Base-by-base conservation (phyloP, 768 basidiomycete species). In the Omphalotus guepiniiformis region DNA sequence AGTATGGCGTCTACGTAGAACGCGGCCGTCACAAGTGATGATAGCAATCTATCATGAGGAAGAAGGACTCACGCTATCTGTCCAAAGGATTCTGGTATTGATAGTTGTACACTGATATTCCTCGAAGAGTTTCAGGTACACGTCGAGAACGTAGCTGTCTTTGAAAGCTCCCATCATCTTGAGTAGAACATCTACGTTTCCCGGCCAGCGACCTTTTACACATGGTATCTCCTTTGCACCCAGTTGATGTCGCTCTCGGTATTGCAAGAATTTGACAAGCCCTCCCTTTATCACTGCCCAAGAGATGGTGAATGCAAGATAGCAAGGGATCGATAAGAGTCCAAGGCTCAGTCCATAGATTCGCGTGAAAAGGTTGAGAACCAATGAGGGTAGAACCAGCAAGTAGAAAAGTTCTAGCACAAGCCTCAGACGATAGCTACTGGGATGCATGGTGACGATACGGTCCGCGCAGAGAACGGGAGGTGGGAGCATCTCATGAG, bases 41-140 rank as follows among this genome's bases (percentile, higher is more conserved):
- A 42, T 12, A 13, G 29, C 16, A 21, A 11, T 16, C 4, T 23
- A 42, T n/a, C 18, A 12, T 42, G 26, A 42, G 15, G 21, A 21
- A 13, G 2, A 25, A 39, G 32, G 5, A 73, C 82, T 55, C 53
- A 85, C 84, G 60, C 74, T 76, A 60, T 88, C 83, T 42, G 69
- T 62, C 85, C 86, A 87, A 0, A 89, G 66, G 48, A 89, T 75
- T 27, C 78, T 71, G 6, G 79, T 74, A 51, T 87, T 88, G 23
- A 86, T 71, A 1, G 84, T 87, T 3, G 83, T 85, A 51, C 76
- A 79, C 42, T 80, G 73, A 54, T 86, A 84, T 60, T 86, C 80
- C 53, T 83, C 71, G 50, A 86, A 85, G 15, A 87, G 69, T 19
- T 76, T 69, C n/a, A 77, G 69, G 52, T 85, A 85, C 3, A 79